Evolutionary conservation across 768 basidiomycete species (phyloP), one percentile per base, ranked within the genome.

Genomic region (Tephrocybe sp.): DNA sequence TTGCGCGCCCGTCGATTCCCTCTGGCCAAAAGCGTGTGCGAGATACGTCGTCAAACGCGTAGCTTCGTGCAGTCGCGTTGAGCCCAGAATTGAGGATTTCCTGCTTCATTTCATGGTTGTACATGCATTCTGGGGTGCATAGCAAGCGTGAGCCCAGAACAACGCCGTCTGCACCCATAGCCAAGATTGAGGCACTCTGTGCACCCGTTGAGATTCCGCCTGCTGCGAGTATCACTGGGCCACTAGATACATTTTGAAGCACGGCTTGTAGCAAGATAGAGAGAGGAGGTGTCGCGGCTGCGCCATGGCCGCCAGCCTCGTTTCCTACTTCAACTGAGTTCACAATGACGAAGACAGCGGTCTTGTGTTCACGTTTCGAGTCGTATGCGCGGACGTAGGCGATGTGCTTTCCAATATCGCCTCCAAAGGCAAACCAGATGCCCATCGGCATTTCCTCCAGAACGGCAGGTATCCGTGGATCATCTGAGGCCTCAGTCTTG

Each of bases 341-440:
- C 11, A 85, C 73, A 34, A 75, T 76, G 2, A 80, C 70, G 47
- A 83, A 83, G 26, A 88, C 61, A 32, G 73, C 63, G 0, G 81
- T 84, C 58, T 60, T 71, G 39, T 71, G 68, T 4, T 62, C 57
- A 37, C 80, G 72, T 21, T 70, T 36, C 34, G 40, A 8, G n/a
- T 68, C 62, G 46, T 64, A 62, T n/a, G 63, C 62, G 40, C 75
- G 78, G 38, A 83, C 69, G 41, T 73, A 68, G 9, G 68, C 54
- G 33, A 84, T 70, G 74, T 84, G 85, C 39, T 70, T 62, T 14
- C 67, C 64, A 11, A 81, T 58, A 56, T 79, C 64, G 7, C 63
- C 58, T 2, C 84, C 83, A 56, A 84, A 85, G 0, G 81, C 74
- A 30, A 87, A 69, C 83, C 83, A 86, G 43, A 87, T 62, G 1